phyloP scores from a whole-genome alignment of 352 stramenopile species.

The Nothophytophthora sp. region DNA sequence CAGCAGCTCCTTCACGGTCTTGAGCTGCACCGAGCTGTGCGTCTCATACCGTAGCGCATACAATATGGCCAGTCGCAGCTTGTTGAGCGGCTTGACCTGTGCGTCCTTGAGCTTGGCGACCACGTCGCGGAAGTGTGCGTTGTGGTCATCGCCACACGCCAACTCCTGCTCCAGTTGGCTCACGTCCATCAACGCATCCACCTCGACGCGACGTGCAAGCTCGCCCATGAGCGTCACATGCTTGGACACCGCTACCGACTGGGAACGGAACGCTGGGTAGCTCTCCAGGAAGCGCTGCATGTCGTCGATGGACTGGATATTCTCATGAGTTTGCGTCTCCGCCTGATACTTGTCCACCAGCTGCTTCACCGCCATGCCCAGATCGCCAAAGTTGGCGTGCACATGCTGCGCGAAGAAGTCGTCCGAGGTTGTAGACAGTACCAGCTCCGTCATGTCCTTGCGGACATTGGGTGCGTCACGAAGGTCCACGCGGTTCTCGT shows the following conservation, averaged over 20 bases:
- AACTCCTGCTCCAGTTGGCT: slow-evolving; percentile 96
- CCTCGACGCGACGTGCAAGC: slow-evolving; percentile 96
- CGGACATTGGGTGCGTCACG: slow-evolving; percentile 92
- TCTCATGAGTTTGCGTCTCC: slow-evolving; percentile 84
- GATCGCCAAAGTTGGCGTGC: slow-evolving; percentile 98
- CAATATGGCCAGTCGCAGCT: slow-evolving; percentile 97
- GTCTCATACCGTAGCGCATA: slow-evolving; percentile 99
- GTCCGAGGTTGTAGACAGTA: slow-evolving; percentile 95
- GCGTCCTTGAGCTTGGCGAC: slow-evolving; percentile 82
- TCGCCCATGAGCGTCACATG: slow-evolving; percentile 99
- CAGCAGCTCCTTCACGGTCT: slow-evolving; percentile 78
- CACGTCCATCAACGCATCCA: slow-evolving; percentile 97
- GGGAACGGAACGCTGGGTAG: slow-evolving; percentile 95
- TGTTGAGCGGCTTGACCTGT: slow-evolving; percentile 95
- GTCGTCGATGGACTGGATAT: slow-evolving; percentile 94
- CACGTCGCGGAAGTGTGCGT: slow-evolving; percentile 81
- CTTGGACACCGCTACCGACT: slow-evolving; percentile 98
- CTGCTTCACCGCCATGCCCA: slow-evolving; percentile 95
- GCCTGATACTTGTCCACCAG: slow-evolving; percentile 92
- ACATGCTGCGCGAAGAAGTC: slow-evolving; percentile 97
- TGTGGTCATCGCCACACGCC: slow-evolving; percentile 86
- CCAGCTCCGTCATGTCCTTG: slow-evolving; percentile 98
- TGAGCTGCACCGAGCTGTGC: slow-evolving; percentile 79
- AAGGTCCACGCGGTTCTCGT: slow-evolving; percentile 98
- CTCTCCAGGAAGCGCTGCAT: slow-evolving; percentile 99